Evolutionary conservation across 306 rosid species (phyloP).

Genomic region (Senna siamea): DNA sequence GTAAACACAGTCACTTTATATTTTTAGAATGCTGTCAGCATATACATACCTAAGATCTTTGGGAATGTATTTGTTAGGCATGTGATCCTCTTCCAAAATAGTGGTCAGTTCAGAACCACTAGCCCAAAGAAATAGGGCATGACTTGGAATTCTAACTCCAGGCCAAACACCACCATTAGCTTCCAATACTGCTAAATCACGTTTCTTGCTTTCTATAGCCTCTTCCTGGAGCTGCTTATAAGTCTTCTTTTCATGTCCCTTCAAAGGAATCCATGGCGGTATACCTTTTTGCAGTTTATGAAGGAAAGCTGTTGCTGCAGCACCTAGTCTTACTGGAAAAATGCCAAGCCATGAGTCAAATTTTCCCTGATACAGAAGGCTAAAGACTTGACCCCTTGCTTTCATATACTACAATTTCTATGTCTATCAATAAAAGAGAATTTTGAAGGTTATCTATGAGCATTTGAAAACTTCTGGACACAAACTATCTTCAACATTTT

Average conservation of each 20-base stretch:
- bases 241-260: constrained; percentile 81
- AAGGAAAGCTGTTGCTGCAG: constrained; percentile 83
- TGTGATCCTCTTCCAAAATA: constrained; percentile 83
- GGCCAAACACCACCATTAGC: constrained; percentile 96
- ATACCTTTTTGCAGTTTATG: constrained; percentile 91
- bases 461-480: constrained; percentile 6
- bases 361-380: constrained; percentile 19
- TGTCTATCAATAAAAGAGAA: not conserved
- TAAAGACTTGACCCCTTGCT: constrained; percentile 2
- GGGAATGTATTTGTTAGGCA: constrained; percentile 94
- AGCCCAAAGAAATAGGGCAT: constrained; percentile 96
- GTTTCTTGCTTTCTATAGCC: constrained; percentile 88
- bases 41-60: constrained; percentile 73
- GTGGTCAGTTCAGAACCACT: constrained; percentile 89
- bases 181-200: constrained; percentile 87
- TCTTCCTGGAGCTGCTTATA: constrained; percentile 90
- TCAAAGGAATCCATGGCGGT: constrained; percentile 96
- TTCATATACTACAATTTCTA: not conserved
- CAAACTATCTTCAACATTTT: constrained; percentile 23
- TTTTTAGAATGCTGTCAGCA: not conserved
- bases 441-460: not conserved
- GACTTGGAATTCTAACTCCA: constrained; percentile 89
- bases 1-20: not conserved
- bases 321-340: constrained; percentile 71
- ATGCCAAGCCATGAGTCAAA: constrained; percentile 45